Evolutionary conservation across 1,284 basidiomycete species (phyloP).

Genomic region (Sporisorium graminicola): DNA sequence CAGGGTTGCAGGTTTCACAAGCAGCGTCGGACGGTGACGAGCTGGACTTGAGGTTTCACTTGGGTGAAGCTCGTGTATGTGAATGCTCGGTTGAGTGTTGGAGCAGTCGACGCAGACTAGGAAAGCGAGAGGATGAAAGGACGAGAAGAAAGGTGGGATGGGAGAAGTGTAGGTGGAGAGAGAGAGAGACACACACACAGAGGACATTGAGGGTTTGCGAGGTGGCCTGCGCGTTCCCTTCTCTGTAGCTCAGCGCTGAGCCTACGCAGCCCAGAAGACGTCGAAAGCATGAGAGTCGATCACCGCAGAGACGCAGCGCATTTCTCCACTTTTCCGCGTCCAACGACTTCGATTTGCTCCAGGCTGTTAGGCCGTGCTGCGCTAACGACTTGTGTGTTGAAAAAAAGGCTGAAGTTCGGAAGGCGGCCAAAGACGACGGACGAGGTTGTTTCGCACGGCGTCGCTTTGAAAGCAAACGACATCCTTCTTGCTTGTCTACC

Average conservation of each 20-base stretch:
- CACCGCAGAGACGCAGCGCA: constrained; percentile 7
- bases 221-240: constrained; percentile 36
- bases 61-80: not conserved
- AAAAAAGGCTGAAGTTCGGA: not conserved
- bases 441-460: not conserved
- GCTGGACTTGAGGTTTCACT: not conserved
- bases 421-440: not conserved
- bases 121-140: not conserved
- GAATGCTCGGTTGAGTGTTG: not conserved
- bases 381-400: not conserved
- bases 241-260: not conserved
- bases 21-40: not conserved
- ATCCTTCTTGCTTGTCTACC: not conserved
- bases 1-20: not conserved
- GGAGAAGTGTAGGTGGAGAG: constrained; percentile 17
- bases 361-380: not conserved
- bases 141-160: not conserved
- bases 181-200: no score
- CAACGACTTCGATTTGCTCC: not conserved
- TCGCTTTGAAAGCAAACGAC: not conserved
- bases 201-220: not conserved
- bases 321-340: constrained; percentile 15
- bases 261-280: constrained; percentile 9
- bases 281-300: constrained; percentile 11
- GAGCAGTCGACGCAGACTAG: not conserved